A percentile compares a stretch with the other conserved stretches of the same genome.
These are phyloP conservation scores for Alternaria brassicae DNA, from an alignment of 2,329 filamentous ascomycete species.

Conservation along the genomic window DNA sequence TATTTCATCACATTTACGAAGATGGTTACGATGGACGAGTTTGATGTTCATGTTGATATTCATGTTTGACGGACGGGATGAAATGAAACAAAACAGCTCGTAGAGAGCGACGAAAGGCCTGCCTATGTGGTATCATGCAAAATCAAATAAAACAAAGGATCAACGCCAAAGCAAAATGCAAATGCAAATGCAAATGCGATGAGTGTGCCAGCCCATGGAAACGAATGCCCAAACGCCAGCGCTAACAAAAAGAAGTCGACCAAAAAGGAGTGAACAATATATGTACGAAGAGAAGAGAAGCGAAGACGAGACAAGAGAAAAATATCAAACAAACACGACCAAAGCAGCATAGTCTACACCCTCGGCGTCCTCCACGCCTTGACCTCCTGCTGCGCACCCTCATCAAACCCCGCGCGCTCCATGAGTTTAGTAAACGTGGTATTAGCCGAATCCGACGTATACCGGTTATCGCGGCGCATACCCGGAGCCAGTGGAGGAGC, in stretches of 20 bases:
- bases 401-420: constrained; percentile 52
- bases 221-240: constrained; percentile 15
- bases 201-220: not conserved
- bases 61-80: not conserved
- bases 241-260: constrained; percentile 2
- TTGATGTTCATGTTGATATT: not conserved
- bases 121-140: constrained; percentile 20
- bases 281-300: not conserved
- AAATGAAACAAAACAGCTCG: not conserved
- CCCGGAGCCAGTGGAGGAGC: constrained; percentile 41
- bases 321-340: not conserved
- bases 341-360: not conserved
- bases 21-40: no score
- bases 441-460: constrained; percentile 39
- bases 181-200: not conserved
- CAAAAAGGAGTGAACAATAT: not conserved
- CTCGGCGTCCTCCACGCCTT: constrained; percentile 34
- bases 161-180: constrained; percentile 7
- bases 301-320: not conserved
- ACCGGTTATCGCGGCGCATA: constrained; percentile 39
- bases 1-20: not conserved
- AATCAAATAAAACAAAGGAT: no score
- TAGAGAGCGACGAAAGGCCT: constrained; percentile 10
- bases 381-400: constrained; percentile 37
- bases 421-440: constrained; percentile 54